Evolutionary conservation across 176 grass and related monocot genomes (phyloP).

Genomic region (Aegilops longissima): DNA sequence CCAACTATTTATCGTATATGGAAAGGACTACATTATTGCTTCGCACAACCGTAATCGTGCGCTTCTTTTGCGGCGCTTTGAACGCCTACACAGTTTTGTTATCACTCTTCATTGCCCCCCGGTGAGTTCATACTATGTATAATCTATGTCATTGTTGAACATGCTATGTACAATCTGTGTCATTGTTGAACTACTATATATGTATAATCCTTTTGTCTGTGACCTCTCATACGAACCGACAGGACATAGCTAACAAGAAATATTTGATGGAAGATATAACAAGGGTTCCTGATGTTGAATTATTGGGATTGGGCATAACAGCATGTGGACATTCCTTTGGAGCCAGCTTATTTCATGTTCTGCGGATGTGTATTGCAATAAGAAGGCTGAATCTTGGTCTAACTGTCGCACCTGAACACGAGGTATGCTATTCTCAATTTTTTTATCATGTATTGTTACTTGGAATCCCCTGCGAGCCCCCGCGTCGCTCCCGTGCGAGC

Average conservation of each 20-base stretch:
- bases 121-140: too few species aligned
- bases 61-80: neutral
- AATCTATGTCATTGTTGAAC: neutral
- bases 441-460: neutral
- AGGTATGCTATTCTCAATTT: slow-evolving; percentile 4
- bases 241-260: neutral
- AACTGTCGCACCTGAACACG: neutral
- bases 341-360: slow-evolving; percentile 12
- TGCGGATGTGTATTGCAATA: slow-evolving; percentile 5
- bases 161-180: too few species aligned
- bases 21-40: neutral
- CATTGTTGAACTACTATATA: neutral
- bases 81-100: neutral
- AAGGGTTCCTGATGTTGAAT: neutral
- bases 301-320: neutral
- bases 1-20: neutral
- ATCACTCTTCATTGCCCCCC: neutral
- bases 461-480: too few species aligned
- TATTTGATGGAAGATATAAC: slow-evolving; percentile 35
- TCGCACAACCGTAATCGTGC: neutral
- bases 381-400: neutral
- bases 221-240: neutral
- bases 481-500: too few species aligned
- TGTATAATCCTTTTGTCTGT: neutral
- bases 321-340: neutral